Conservation (phyloP, 163 green algal genomes). For the Chlamydomonas reinhardtii region DNA sequence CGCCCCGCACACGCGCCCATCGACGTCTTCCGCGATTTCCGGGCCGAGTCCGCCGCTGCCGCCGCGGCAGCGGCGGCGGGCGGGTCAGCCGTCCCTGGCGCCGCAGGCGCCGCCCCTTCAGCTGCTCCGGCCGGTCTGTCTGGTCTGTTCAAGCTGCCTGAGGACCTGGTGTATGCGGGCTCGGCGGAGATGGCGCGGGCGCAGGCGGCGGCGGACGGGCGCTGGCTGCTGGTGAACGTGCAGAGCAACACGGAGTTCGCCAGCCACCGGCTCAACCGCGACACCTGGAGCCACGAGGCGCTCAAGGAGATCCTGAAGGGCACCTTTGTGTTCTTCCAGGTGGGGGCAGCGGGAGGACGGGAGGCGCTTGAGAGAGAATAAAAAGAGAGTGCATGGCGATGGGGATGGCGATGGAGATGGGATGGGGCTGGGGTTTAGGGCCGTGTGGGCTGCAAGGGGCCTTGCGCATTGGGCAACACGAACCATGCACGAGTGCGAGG, state of each 20-base stretch:
- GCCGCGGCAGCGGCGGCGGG: neutral
- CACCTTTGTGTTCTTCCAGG: slow-evolving; percentile 83
- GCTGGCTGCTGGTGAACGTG: slow-evolving; percentile 86
- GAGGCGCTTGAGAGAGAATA: no score
- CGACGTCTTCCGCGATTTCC: slow-evolving; percentile 78
- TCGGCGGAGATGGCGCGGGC: slow-evolving; percentile 70
- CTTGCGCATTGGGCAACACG: no score
- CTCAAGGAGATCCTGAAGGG: slow-evolving; percentile 70
- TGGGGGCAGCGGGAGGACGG: no score
- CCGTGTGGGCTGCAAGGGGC: no score
- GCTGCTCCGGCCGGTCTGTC: slow-evolving; percentile 59
- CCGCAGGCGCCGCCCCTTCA: slow-evolving; percentile 6
- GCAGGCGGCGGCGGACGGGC: slow-evolving; percentile 45
- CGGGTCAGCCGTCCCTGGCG: neutral
- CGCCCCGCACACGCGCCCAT: slow-evolving; percentile 24
- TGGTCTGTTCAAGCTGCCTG: slow-evolving; percentile 79
- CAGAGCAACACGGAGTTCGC: slow-evolving; percentile 80
- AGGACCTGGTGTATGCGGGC: slow-evolving; percentile 70
- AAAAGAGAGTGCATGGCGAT: no score
- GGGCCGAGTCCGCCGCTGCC: slow-evolving; percentile 33
- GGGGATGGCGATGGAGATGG: no score
- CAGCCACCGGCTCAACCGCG: slow-evolving; percentile 78
- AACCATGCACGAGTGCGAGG: no score
- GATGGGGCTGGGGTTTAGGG: no score
- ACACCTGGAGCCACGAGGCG: slow-evolving; percentile 77